Conservation (phyloP, 140 eudicot genomes). For the Flaveria floridana region DNA sequence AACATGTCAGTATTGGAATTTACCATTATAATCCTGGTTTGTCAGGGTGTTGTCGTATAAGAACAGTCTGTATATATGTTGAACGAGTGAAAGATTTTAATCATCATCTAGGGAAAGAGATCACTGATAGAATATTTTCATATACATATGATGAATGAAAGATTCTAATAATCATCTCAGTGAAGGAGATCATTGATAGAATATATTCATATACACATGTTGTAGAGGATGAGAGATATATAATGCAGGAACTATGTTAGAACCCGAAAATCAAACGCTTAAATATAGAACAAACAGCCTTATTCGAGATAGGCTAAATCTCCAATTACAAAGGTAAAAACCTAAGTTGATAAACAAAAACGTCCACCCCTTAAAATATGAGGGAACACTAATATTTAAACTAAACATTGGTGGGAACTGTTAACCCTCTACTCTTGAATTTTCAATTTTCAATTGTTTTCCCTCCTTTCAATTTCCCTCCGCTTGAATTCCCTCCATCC, state of each 20-base stretch:
- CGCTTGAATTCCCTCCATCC: no score
- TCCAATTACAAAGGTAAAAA: no score
- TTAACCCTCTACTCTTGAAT: no score
- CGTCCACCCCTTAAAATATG: no score
- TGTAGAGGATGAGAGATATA: background rate
- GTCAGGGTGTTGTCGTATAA: background rate
- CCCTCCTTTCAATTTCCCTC: no score
- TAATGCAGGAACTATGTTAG: background rate
- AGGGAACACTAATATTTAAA: no score
- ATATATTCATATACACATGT: background rate
- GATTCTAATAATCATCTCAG: background rate
- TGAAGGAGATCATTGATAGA: background rate
- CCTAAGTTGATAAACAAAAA: no score
- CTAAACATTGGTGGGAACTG: no score
- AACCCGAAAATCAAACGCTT: no score
- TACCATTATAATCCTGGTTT: background rate
- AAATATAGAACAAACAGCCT: no score
- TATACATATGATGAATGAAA: background rate
- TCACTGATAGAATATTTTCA: background rate
- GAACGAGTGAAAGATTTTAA: background rate
- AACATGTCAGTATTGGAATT: background rate
- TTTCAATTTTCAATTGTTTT: no score
- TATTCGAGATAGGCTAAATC: no score
- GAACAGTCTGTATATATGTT: background rate
- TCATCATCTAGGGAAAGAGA: background rate